Percentiles rank a stretch among this genome's conserved stretches.
Conservation (phyloP, 2,329 filamentous ascomycete species). For the Emergomyces orientalis region DNA sequence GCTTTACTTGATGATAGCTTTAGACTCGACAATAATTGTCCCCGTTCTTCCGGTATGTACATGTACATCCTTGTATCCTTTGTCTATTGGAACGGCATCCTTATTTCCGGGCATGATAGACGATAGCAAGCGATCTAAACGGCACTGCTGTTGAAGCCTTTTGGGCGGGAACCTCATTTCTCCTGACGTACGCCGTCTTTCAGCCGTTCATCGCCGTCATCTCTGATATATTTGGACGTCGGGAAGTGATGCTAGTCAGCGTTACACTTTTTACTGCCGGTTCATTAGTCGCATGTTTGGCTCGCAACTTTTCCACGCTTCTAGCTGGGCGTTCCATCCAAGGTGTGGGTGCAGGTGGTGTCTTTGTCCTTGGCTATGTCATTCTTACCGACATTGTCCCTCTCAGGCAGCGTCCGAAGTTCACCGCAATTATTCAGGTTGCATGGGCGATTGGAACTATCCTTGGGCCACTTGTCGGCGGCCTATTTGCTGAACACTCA, state of each 20-base stretch:
- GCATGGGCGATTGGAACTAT: constrained; percentile 36
- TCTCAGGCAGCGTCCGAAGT: constrained; percentile 29
- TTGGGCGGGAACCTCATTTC: constrained; percentile 55
- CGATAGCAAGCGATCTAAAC: constrained; percentile 40
- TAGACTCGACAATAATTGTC: constrained; percentile 8
- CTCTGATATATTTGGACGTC: constrained; percentile 45
- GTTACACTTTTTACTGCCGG: constrained; percentile 38
- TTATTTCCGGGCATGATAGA: constrained; percentile 15
- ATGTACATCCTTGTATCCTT: neutral
- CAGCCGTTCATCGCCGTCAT: constrained; percentile 45
- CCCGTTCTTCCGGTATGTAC: constrained; percentile 6
- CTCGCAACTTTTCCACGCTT: constrained; percentile 36
- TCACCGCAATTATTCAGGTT: constrained; percentile 29
- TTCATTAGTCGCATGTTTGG: constrained; percentile 31
- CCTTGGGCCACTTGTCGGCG: constrained; percentile 15
- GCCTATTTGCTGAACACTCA: constrained; percentile 14
- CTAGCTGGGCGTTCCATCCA: constrained; percentile 38
- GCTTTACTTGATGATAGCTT: constrained; percentile 7
- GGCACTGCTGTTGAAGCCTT: constrained; percentile 49
- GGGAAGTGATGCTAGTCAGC: constrained; percentile 30
- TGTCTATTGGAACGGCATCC: neutral
- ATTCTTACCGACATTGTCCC: constrained; percentile 39
- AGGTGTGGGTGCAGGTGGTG: constrained; percentile 39
- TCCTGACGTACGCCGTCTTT: constrained; percentile 28
- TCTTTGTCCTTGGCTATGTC: constrained; percentile 35